Evolutionary conservation across 768 basidiomycete genomes (phyloP).

Genomic region (Serendipita sp.): DNA sequence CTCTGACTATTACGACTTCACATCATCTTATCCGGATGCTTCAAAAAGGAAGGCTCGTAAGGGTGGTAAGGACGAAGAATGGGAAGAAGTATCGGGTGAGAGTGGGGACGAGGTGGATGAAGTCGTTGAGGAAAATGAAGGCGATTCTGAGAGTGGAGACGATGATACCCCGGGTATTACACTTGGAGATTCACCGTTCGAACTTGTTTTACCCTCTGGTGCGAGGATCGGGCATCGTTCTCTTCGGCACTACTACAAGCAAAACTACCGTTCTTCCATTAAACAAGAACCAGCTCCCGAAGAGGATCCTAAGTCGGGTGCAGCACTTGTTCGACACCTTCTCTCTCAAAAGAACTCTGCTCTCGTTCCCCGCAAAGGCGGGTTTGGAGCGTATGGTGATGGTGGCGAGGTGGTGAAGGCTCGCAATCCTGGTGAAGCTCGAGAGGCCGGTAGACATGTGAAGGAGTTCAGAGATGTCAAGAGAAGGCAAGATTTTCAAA

Average conservation of each 20-base stretch:
- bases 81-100: constrained; percentile 16
- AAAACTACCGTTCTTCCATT: constrained; percentile 40
- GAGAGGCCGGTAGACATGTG: constrained; percentile 75
- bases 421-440: constrained; percentile 86
- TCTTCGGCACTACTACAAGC: constrained; percentile 72
- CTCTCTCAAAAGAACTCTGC: constrained; percentile 71
- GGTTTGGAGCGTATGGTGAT: constrained; percentile 69
- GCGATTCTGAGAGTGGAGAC: constrained; percentile 20
- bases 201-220: constrained; percentile 87
- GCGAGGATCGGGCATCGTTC: constrained; percentile 82
- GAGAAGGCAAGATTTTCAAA: constrained; percentile 68
- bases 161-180: constrained; percentile 39
- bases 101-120: constrained; percentile 17
- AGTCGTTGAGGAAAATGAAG: constrained; percentile 17
- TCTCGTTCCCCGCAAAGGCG: constrained; percentile 69
- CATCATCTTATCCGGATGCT: constrained; percentile 51
- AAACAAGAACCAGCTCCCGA: constrained; percentile 23
- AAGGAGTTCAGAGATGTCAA: constrained; percentile 70
- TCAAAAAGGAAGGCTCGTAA: constrained; percentile 17
- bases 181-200: constrained; percentile 65
- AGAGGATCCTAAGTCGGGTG: constrained; percentile 54
- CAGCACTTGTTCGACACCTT: constrained; percentile 57
- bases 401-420: constrained; percentile 78
- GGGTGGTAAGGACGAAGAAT: constrained; percentile 15
- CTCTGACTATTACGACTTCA: constrained; percentile 89